Percentiles rank a stretch among this genome's conserved stretches.
phyloP scores from a whole-genome alignment of 2,329 filamentous ascomycete species.

The Verticillium zaregamsianum region DNA sequence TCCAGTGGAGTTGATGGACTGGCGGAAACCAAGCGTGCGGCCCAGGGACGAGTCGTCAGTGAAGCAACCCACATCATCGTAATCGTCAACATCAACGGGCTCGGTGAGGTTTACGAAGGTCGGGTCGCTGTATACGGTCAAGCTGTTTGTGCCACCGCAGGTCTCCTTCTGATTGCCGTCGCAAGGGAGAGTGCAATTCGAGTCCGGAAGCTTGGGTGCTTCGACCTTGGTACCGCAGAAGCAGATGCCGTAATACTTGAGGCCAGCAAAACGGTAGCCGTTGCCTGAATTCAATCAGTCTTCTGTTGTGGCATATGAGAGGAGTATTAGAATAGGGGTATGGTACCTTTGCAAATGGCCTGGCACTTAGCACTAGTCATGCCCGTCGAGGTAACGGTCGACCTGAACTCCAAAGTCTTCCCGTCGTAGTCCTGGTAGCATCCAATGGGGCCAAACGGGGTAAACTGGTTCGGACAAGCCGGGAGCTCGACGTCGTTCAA shows the following conservation, averaged over 20 bases:
- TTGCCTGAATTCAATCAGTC: slow-evolving; percentile 29
- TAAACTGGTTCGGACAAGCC: slow-evolving; percentile 37
- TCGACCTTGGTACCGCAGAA: slow-evolving; percentile 48
- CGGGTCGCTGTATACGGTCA: slow-evolving; percentile 45
- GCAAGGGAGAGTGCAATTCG: slow-evolving; percentile 55
- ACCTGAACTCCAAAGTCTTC: slow-evolving; percentile 36
- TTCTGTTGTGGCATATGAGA: background rate
- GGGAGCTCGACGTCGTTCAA: background rate
- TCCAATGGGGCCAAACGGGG: slow-evolving; percentile 42
- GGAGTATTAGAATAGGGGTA: background rate
- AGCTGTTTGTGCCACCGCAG: slow-evolving; percentile 42
- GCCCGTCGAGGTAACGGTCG: slow-evolving; percentile 26
- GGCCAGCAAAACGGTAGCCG: slow-evolving; percentile 45
- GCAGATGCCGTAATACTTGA: slow-evolving; percentile 48
- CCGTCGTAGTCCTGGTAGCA: slow-evolving; percentile 37
- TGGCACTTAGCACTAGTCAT: slow-evolving; percentile 46
- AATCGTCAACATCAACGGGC: slow-evolving; percentile 43
- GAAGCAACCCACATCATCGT: slow-evolving; percentile 60
- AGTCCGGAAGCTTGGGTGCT: slow-evolving; percentile 44
- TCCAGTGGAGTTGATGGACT: slow-evolving; percentile 28
- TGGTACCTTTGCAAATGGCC: slow-evolving; percentile 42
- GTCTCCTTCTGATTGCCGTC: slow-evolving; percentile 36
- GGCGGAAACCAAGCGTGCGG: slow-evolving; percentile 40
- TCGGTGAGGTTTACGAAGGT: slow-evolving; percentile 34
- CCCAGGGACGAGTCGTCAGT: slow-evolving; percentile 36